Evolutionary conservation across 495 filamentous ascomycete genomes (phyloP), one percentile per base, ranked within the genome.

Genomic region (Podospora anserina): DNA sequence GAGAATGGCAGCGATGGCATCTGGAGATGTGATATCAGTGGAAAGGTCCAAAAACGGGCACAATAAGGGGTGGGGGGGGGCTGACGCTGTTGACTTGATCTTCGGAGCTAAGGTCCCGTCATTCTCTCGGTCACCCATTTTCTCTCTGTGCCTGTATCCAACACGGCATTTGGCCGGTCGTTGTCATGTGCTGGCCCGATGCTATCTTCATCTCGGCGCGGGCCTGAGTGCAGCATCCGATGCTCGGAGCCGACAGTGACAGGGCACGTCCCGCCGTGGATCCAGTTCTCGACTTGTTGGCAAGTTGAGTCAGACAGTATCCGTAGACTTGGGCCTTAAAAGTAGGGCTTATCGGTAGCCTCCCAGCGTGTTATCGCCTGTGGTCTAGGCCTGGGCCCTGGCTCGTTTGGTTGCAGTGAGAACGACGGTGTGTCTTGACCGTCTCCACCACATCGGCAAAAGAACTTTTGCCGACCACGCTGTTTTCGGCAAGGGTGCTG

Each of bases 11-110:
- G n/a, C 55, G 55, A 20, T 58, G 55, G 11, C 55, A 58, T 26
- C 55, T 58, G 23, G 55, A 23, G 23, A 11, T 49, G 39, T 49
- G 39, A 13, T 49, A 11, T 49, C 9, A 49, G 39, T 49, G 39
- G 39, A 49, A 11, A 39, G 34, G 11, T 11, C 34, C 3, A 11
- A 49, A 49, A 49, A 18, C 0, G 39, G 39, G 39, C 9, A 49
- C 9, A 49, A 49, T 2, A 49, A 16, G 39, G 39, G 39, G 20
- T 1, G 9, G 39, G 39, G 39, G 39, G 9, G 55, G 55, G 5
- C 55, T 4, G 4, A 58, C 55, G 55, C 55, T 58, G 55, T 58
- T 58, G 55, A 58, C 55, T 58, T 58, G 55, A 58, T 58, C 55
- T 58, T 58, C 23, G 55, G 55, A 4, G 55, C 55, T 26, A 58